phyloP scores from a whole-genome alignment of 768 basidiomycete genomes.

The Coprinopsis cinerea region DNA sequence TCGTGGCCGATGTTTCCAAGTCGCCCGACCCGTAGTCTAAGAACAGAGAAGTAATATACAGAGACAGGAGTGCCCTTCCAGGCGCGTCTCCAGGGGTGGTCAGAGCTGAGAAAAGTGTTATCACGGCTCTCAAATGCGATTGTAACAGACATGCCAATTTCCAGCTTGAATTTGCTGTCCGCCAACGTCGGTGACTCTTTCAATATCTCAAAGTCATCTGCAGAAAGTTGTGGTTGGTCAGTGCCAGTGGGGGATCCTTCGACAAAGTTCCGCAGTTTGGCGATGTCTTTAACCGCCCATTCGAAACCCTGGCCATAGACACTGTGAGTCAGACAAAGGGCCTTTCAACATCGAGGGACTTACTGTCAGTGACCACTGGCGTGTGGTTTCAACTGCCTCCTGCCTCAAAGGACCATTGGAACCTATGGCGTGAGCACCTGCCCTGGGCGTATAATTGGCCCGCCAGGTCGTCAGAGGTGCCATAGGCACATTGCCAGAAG shows the following conservation, averaged over 20 bases:
- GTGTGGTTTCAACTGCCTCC: conserved; percentile 40
- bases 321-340: background rate
- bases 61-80: conserved; percentile 31
- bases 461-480: too few relatives aligned
- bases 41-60: conserved; percentile 63
- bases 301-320: conserved; percentile 53
- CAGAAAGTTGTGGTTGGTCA: conserved; percentile 21
- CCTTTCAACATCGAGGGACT: background rate
- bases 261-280: conserved; percentile 51
- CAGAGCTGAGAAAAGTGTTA: conserved; percentile 8
- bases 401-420: conserved; percentile 15
- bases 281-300: conserved; percentile 58
- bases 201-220: conserved; percentile 53
- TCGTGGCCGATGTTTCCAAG: conserved; percentile 55
- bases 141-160: conserved; percentile 45
- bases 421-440: background rate
- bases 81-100: conserved; percentile 25
- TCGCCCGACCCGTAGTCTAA: conserved; percentile 55
- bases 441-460: background rate
- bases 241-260: conserved; percentile 35
- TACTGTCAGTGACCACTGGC: conserved; percentile 65
- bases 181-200: conserved; percentile 62
- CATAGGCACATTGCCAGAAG: background rate
- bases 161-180: conserved; percentile 67
- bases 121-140: conserved; percentile 17